A percentile compares a stretch with the other conserved stretches of the same genome.
Evolutionary conservation across 2,329 filamentous ascomycete genomes (phyloP).

Genomic region (Phialocephala sp.): DNA sequence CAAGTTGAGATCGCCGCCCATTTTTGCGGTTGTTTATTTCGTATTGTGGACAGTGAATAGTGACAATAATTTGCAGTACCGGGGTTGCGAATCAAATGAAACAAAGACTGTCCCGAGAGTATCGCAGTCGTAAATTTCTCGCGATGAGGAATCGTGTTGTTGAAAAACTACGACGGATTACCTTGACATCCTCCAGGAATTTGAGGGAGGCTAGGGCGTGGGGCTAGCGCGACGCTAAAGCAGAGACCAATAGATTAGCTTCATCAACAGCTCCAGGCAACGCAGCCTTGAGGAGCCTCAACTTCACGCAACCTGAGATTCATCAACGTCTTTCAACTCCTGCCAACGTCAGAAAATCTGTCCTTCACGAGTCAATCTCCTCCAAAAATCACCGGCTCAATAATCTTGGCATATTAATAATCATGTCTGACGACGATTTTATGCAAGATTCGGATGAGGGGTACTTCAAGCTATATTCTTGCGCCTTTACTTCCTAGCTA

Average conservation of each 20-base stretch:
- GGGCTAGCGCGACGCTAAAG: background rate
- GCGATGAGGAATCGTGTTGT: background rate
- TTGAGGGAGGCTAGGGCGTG: background rate
- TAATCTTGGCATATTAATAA: slow-evolving; percentile 25
- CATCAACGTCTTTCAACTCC: background rate
- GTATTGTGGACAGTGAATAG: background rate
- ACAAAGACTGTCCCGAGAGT: background rate
- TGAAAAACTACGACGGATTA: background rate
- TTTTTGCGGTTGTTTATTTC: slow-evolving; percentile 53
- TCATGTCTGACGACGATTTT: slow-evolving; percentile 71
- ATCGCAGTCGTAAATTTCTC: background rate
- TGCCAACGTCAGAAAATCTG: background rate
- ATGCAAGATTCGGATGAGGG: slow-evolving; percentile 93
- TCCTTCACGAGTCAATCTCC: background rate
- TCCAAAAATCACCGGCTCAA: slow-evolving; percentile 13
- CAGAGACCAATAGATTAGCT: slow-evolving; percentile 19
- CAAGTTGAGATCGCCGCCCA: slow-evolving; percentile 94
- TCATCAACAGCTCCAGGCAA: slow-evolving; percentile 21
- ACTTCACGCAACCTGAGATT: background rate
- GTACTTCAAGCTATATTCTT: slow-evolving; percentile 52
- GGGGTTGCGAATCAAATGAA: too few relatives aligned
- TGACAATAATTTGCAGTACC: too few relatives aligned
- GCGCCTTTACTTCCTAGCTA: slow-evolving; percentile 26
- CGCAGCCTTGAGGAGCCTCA: slow-evolving; percentile 17
- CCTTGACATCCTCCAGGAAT: background rate